Conservation (phyloP, 768 basidiomycete species). For the Kwoniella sp. region DNA sequence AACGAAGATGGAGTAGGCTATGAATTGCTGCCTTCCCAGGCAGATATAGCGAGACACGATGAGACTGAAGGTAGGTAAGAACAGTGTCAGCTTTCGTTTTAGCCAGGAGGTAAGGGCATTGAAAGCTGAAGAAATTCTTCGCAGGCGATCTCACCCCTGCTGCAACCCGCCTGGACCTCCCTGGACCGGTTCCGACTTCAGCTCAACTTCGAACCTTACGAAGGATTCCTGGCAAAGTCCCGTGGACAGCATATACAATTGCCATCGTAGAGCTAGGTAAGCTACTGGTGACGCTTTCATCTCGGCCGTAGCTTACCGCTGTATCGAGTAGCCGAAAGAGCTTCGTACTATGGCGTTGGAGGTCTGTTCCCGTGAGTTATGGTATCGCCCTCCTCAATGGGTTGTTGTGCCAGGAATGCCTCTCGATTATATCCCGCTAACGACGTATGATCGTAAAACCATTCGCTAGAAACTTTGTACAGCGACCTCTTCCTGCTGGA, state of each 20-base stretch:
- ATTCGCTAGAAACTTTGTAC: conserved; percentile 39
- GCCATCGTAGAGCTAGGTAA: conserved; percentile 28
- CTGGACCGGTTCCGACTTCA: conserved; percentile 14
- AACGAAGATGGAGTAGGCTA: neutral
- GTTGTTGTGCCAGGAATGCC: too few relatives aligned
- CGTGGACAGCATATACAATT: conserved; percentile 25
- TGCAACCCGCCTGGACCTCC: neutral
- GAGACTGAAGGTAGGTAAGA: too few relatives aligned
- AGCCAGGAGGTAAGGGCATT: too few relatives aligned
- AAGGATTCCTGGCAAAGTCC: conserved; percentile 17
- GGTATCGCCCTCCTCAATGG: too few relatives aligned
- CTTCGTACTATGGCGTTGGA: conserved; percentile 37
- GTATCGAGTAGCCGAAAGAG: conserved; percentile 32
- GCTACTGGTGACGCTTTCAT: too few relatives aligned
- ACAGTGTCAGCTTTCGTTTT: too few relatives aligned
- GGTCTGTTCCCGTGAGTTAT: conserved; percentile 29
- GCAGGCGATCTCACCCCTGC: too few relatives aligned
- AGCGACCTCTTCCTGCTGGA: conserved; percentile 35
- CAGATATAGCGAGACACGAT: too few relatives aligned
- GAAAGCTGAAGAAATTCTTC: too few relatives aligned
- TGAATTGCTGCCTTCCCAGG: neutral
- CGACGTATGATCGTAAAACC: too few relatives aligned
- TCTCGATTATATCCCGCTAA: too few relatives aligned
- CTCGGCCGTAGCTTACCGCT: too few relatives aligned
- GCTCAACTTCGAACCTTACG: conserved; percentile 10